Conservation (phyloP, 2,329 filamentous ascomycete genomes). For the Hymenoscyphus scutula region DNA sequence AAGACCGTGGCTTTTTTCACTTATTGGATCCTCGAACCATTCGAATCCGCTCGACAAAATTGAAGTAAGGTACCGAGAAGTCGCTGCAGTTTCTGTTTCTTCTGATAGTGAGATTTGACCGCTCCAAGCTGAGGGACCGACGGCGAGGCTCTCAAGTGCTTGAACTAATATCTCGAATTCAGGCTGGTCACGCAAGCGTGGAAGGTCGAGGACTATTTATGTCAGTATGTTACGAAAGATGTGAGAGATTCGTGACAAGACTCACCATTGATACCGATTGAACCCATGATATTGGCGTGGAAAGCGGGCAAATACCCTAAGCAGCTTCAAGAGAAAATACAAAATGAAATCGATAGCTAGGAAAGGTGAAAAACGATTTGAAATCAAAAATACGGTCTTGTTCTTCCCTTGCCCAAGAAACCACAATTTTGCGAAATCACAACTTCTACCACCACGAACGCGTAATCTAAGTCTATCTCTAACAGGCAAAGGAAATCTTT, state of each 20-base stretch:
- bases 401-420: not conserved
- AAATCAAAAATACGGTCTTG: not conserved
- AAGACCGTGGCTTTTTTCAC: conserved; percentile 26
- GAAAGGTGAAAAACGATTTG: not conserved
- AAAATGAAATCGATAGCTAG: too few relatives aligned
- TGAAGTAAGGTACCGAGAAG: conserved; percentile 38
- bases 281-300: not conserved
- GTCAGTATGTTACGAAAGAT: not conserved
- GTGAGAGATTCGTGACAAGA: not conserved
- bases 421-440: not conserved
- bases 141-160: conserved; percentile 62
- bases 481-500: not conserved
- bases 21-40: conserved; percentile 54
- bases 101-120: not conserved
- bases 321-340: too few relatives aligned
- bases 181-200: conserved; percentile 79
- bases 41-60: conserved; percentile 45
- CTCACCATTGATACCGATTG: conserved; percentile 6
- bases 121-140: conserved; percentile 67
- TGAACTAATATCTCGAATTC: conserved; percentile 60
- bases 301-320: not conserved
- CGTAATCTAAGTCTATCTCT: not conserved
- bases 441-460: not conserved
- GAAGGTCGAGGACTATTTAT: conserved; percentile 64
- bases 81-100: not conserved